Evolutionary conservation across 192 early-diverging fungal genomes (phyloP).

Genomic region (Coemansia sp.): DNA sequence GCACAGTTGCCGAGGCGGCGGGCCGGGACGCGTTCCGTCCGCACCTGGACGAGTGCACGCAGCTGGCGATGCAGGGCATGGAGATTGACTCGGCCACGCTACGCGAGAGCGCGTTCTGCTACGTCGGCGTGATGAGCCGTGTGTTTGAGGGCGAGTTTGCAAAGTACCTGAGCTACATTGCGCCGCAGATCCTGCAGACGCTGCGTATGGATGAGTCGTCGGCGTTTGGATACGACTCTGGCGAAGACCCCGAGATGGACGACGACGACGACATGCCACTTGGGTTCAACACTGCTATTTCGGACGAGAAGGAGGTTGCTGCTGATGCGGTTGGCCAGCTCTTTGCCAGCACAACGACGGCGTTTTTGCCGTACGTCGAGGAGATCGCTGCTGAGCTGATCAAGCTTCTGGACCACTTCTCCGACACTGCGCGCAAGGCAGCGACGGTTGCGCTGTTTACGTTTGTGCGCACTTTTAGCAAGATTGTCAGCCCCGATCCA

Average conservation of each 20-base stretch:
- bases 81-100: conserved; percentile 70
- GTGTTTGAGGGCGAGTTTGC: conserved; percentile 83
- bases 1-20: conserved; percentile 83
- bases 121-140: conserved; percentile 79
- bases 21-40: conserved; percentile 80
- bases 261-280: conserved; percentile 62
- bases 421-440: conserved; percentile 80
- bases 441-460: conserved; percentile 69
- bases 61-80: conserved; percentile 74
- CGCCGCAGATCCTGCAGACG: conserved; percentile 78
- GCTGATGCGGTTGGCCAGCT: conserved; percentile 86
- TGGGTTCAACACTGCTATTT: conserved; percentile 74
- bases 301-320: conserved; percentile 92
- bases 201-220: conserved; percentile 72
- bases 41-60: conserved; percentile 72
- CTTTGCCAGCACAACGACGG: conserved; percentile 69
- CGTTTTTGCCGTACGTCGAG: conserved; percentile 86
- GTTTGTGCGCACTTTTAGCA: conserved; percentile 77
- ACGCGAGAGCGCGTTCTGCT: conserved; percentile 82
- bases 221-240: conserved; percentile 22
- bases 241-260: conserved; percentile 36
- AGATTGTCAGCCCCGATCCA: conserved; percentile 61
- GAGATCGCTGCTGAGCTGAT: conserved; percentile 65
- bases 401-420: conserved; percentile 70
- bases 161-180: conserved; percentile 69